Percentiles rank a stretch among this genome's conserved stretches.
These are phyloP conservation scores for Microbotryum lychnidis-dioicae DNA, from an alignment of 1,284 basidiomycete species.

Conservation along the genomic window DNA sequence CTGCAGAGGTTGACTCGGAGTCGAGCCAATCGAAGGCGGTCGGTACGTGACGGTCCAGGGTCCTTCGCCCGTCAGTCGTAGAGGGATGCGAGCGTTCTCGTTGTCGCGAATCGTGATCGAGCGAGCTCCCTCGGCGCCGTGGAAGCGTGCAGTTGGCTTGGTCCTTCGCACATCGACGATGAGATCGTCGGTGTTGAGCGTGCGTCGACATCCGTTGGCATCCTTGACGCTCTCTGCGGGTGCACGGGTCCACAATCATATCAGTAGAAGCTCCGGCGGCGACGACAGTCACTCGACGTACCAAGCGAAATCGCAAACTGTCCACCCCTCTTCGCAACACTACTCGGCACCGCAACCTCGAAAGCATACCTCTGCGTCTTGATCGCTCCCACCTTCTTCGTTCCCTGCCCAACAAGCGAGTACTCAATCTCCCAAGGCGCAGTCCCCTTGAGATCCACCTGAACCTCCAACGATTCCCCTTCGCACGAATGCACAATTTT, in stretches of 20 bases:
- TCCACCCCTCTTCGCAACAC: conserved; percentile 61
- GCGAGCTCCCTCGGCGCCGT: conserved; percentile 52
- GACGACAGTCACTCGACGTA: neutral
- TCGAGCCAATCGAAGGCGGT: conserved; percentile 23
- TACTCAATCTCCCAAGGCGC: conserved; percentile 77
- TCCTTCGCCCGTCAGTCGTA: conserved; percentile 79
- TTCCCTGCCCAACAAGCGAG: conserved; percentile 61
- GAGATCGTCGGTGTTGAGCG: conserved; percentile 62
- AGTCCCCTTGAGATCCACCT: conserved; percentile 72
- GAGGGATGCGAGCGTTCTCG: conserved; percentile 60
- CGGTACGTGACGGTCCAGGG: conserved; percentile 79
- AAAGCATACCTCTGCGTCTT: conserved; percentile 34
- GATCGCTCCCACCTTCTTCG: conserved; percentile 30
- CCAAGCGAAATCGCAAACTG: conserved; percentile 56
- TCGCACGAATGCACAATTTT: conserved; percentile 51
- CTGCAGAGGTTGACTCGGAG: neutral
- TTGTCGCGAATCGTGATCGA: conserved; percentile 56
- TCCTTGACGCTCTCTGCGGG: conserved; percentile 45
- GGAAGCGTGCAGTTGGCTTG: conserved; percentile 82
- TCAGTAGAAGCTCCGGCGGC: neutral
- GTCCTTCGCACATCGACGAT: conserved; percentile 81
- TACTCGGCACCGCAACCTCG: conserved; percentile 38
- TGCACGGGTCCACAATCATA: neutral
- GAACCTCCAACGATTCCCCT: conserved; percentile 61
- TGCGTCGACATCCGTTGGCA: conserved; percentile 73